Base-by-base conservation (phyloP, 495 filamentous ascomycete genomes). In the Apiosordaria backusii region DNA sequence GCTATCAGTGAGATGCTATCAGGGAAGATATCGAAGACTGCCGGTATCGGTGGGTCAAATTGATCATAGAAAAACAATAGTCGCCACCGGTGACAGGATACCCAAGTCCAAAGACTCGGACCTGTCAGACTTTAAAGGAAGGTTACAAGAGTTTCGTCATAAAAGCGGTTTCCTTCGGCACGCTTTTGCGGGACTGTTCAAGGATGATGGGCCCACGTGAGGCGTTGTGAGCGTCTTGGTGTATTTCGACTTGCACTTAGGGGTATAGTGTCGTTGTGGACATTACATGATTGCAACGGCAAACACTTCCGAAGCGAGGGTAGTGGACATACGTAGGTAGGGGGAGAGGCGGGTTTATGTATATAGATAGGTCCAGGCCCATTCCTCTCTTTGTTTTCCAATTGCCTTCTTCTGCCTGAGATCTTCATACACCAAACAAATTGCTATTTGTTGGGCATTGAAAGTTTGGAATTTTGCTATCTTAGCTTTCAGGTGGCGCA, bases 211-310 rank as follows among this genome's bases (percentile, higher is more conserved):
- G 45, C 57, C 65, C 70, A 72, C 68, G 70, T 70, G 63, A 68
- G 64, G 13, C n/a, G 15, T 25, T 25, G 54, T 50, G n/a, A 59
- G 53, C 62, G 69, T 83, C 79, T 73, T 45, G 35, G 35, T 7
- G 16, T 15, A 13, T 13, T 45, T 83, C 76, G 71, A 88, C 84
- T 80, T 89, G 87, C 86, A 87, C 85, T 89, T 89, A 86, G 83
- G 79, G 84, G 85, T 82, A 80, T 85, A 85, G 82, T 77, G 75
- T 65, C 67, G 72, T 59, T 62, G 61, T 60, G 59, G 59, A 10
- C 45, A 62, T 53, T 64, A 57, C 53, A 45, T 45, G 35, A 45
- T 45, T 55, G 53, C 53, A 55, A 55, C 53, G 27, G 29, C 35
- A 45, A 45, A 45, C 35, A 45, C 35, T 45, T 45, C 35, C 19